Evolutionary conservation across 495 filamentous ascomycete genomes (phyloP).

Genomic region (Penicillium angulare): DNA sequence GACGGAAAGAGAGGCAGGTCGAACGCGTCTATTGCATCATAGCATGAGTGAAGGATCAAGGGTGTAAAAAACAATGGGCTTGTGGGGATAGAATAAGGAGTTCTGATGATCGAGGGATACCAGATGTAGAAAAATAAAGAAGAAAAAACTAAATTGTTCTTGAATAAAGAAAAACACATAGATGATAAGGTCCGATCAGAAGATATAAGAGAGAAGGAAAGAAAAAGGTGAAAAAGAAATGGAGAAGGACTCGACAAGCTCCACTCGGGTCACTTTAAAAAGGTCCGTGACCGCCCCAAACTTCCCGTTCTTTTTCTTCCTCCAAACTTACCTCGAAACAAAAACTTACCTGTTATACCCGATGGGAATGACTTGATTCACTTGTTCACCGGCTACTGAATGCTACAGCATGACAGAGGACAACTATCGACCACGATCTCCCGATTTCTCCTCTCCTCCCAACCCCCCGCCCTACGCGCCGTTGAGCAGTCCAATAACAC

Average conservation of each 20-base stretch:
- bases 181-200: too few species aligned
- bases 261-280: slow-evolving; percentile 31
- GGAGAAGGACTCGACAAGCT: slow-evolving; percentile 18
- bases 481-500: slow-evolving; percentile 29
- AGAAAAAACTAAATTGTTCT: too few species aligned
- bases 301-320: slow-evolving; percentile 6
- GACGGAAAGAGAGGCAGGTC: too few species aligned
- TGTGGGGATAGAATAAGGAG: too few species aligned
- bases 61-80: too few species aligned
- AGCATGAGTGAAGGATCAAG: too few species aligned
- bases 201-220: slow-evolving; percentile 3
- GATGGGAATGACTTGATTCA: slow-evolving; percentile 3
- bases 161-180: too few species aligned
- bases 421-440: slow-evolving; percentile 30
- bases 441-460: slow-evolving; percentile 25
- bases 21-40: too few species aligned
- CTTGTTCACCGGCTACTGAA: background rate
- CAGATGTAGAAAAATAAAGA: too few species aligned
- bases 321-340: slow-evolving; percentile 22
- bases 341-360: too few species aligned
- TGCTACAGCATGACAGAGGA: slow-evolving; percentile 28
- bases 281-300: slow-evolving; percentile 21
- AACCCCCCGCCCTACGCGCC: slow-evolving; percentile 33
- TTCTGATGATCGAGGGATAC: too few species aligned
- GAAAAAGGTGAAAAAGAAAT: slow-evolving; percentile 1